Base-by-base conservation (phyloP, 805 yeast genomes). In the Candida sphagnicola region DNA sequence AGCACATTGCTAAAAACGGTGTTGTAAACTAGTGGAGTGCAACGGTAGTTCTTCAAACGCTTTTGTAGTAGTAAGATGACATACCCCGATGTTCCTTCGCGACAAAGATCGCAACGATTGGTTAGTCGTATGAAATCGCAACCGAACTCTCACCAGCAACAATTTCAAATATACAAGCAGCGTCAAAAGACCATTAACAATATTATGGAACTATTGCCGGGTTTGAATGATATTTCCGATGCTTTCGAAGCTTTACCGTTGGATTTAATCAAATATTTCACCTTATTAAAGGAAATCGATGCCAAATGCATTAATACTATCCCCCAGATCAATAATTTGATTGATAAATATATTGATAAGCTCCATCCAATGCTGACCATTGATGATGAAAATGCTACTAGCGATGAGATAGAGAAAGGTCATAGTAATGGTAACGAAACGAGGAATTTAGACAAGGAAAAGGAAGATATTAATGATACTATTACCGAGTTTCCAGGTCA, bases 141-240 rank as follows among this genome's bases (percentile, higher is more conserved):
- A 34, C 29, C 28, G 23, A 44, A 35, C n/a, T 15, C 28, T 15
- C 41, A 40, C 25, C 46, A 46, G 14, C 48, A 44, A 28, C 46
- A 41, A 21, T 65, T 62, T 44, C 63, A 59, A 34, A 64, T 56
- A 42, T 66, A 59, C 53, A 57, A 57, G 38, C 57, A 50, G 38
- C 59, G 59, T 31, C 58, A 72, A 21, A 60, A 54, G 37, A 56
- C 53, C 42, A 51, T 66, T 40, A 48, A 49, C 44, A 56, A 49
- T 44, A 53, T 61, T 48, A 62, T 60, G 45, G 74, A 68, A 34
- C 56, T 68, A 31, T 53, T 68, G 28, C 95, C 96, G 0, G 98
- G 97, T 1, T 68, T 93, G 38, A 91, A 90, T 62, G 99, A 93
- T 58, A 77, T 93, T 39, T 72, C 86, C 32, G 99, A 93, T 64